Evolutionary conservation across 2,329 filamentous ascomycete species (phyloP), one percentile per base, ranked within the genome.

Genomic region (Dactylellina leptospora): DNA sequence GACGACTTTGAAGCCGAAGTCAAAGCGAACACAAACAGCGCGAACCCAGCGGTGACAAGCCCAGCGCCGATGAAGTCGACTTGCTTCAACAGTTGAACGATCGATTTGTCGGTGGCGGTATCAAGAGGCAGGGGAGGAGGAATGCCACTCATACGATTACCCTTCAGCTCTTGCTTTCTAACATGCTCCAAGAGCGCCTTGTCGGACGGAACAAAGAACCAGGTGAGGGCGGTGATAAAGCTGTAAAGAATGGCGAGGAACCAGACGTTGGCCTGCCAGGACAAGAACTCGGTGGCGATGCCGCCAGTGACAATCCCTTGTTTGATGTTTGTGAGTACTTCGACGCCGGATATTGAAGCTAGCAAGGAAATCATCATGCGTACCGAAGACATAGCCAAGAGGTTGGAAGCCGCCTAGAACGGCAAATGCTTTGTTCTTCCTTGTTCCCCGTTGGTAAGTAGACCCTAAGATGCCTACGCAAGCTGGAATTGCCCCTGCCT

Each of bases 141-240:
- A 25, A 62, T 58, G 10, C 55, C 64, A 33, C 66, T 71, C 58
- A 71, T 62, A 36, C 66, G 58, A 27, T 71, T 63, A 3, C 66
- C 66, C 42, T 45, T 61, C 6, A 47, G 28, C 18, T 71, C 66
- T 16, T 63, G 58, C 25, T 53, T 45, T 28, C 44, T 27, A n/a
- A 59, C 45, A 63, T 63, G 58, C 18, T 63, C 66, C 22, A 63
- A 38, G 30, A 71, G 66, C 3, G 30, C 51, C 27, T 45, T 55
- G 45, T 73, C 69, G n/a, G 69, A 64, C 16, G 69, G 69, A 16
- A 73, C 69, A 40, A 60, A 73, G 47, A 73, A 73, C 60, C 59
- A 64, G 27, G 69, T 55, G 22, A 47, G 28, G 20, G 61, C 18
- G 16, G 69, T 61, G 22, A 73, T 48, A 25, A 54, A 23, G 13